phyloP scores from a whole-genome alignment of 73 alveolate genomes.

The Paramecium octaurelia region DNA sequence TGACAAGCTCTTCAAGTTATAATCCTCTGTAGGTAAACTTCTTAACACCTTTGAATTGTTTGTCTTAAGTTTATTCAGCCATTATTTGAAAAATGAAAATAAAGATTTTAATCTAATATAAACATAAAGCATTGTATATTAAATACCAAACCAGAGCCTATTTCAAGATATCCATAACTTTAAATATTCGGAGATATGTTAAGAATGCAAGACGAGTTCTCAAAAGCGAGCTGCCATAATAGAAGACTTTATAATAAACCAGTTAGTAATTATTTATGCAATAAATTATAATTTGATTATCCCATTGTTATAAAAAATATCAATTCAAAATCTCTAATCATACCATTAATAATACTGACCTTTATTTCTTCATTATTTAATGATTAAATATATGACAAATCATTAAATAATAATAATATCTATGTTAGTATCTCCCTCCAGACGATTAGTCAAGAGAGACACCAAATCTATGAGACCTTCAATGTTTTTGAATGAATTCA shows the following conservation, averaged over 20 bases:
- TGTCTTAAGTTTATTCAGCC: slow-evolving; percentile 41
- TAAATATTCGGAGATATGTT: too few species aligned
- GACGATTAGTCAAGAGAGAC: neutral
- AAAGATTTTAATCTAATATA: neutral
- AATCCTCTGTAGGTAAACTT: slow-evolving; percentile 42
- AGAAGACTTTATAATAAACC: too few species aligned
- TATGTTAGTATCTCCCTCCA: neutral
- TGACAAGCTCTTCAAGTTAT: slow-evolving; percentile 37
- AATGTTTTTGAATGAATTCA: neutral
- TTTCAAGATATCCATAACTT: neutral
- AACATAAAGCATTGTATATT: neutral
- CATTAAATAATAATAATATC: neutral
- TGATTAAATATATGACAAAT: neutral
- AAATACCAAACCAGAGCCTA: neutral
- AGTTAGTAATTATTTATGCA: neutral
- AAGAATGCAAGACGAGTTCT: neutral
- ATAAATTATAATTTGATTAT: neutral
- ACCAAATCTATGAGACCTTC: neutral
- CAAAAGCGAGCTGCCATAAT: neutral
- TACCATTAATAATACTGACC: neutral
- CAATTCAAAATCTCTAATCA: neutral
- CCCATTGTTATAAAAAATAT: neutral
- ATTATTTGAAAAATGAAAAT: slow-evolving; percentile 24
- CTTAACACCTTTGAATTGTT: slow-evolving; percentile 44
- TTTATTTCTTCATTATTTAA: neutral